Evolutionary conservation across 2,329 filamentous ascomycete species (phyloP).

Genomic region (Pseudocercospora fuligena): DNA sequence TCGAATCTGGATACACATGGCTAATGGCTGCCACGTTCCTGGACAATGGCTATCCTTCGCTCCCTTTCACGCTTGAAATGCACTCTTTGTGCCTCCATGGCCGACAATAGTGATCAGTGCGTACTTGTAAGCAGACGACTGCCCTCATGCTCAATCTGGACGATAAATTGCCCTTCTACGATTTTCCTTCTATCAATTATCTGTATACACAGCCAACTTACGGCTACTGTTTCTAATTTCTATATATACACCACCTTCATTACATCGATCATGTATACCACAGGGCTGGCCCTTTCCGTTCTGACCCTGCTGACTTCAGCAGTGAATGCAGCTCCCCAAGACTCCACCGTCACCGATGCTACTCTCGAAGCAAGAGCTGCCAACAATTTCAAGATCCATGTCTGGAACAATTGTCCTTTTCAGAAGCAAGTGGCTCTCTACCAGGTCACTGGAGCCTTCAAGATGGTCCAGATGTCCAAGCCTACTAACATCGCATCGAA

Average conservation of each 20-base stretch:
- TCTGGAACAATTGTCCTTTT: constrained; percentile 36
- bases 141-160: background rate
- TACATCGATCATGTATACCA: constrained; percentile 15
- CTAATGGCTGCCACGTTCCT: background rate
- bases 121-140: background rate
- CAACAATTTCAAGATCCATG: constrained; percentile 35
- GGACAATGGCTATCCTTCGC: background rate
- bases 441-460: constrained; percentile 32
- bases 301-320: constrained; percentile 13
- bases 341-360: constrained; percentile 1
- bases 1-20: background rate
- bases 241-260: constrained; percentile 6
- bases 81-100: background rate
- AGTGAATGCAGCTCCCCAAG: constrained; percentile 8
- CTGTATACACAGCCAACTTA: background rate
- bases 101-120: background rate
- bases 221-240: background rate
- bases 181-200: background rate
- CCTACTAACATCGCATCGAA: constrained; percentile 28
- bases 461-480: constrained; percentile 31
- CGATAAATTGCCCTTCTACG: too few species aligned
- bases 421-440: constrained; percentile 37
- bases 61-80: background rate
- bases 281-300: constrained; percentile 18
- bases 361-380: constrained; percentile 17